Evolutionary conservation across 306 rosid species (phyloP).

Genomic region (Sphenostylis stenocarpa): DNA sequence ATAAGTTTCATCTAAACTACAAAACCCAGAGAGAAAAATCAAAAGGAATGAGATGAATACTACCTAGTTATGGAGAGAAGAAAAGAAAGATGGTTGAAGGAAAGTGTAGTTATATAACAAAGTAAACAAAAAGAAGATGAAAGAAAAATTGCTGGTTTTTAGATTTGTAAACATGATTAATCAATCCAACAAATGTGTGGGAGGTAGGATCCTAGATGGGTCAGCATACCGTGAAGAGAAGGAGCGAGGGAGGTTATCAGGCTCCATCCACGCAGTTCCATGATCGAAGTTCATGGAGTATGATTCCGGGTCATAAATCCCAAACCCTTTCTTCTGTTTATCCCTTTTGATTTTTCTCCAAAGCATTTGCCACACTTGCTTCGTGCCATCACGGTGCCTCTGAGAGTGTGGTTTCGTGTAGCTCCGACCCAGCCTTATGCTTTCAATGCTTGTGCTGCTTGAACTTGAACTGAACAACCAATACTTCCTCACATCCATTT

Average conservation of each 20-base stretch:
- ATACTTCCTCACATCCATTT: constrained; percentile 62
- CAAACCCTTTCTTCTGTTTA: constrained; percentile 28
- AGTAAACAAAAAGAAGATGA: not conserved
- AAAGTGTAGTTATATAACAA: not conserved
- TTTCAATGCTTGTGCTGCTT: constrained; percentile 18
- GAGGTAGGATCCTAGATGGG: constrained; percentile 53
- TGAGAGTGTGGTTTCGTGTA: constrained; percentile 33
- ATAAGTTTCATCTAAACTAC: not conserved
- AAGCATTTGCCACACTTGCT: constrained; percentile 42
- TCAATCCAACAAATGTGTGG: constrained; percentile 45
- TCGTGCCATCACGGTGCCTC: constrained; percentile 22
- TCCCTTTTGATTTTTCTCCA: constrained; percentile 51
- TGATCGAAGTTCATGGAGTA: constrained; percentile 60
- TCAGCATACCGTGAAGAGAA: constrained; percentile 65
- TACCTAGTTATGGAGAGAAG: not conserved
- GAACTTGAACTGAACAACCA: constrained; percentile 40
- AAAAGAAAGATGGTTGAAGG: not conserved
- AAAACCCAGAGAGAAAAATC: not conserved
- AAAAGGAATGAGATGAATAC: not conserved
- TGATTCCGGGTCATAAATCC: constrained; percentile 45
- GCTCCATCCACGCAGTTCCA: constrained; percentile 54
- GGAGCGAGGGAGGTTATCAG: constrained; percentile 51
- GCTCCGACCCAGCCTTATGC: constrained; percentile 46
- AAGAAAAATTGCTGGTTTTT: not conserved
- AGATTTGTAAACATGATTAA: not conserved